Conservation (phyloP, 805 yeast genomes). For the Deakozyma indianensis region DNA sequence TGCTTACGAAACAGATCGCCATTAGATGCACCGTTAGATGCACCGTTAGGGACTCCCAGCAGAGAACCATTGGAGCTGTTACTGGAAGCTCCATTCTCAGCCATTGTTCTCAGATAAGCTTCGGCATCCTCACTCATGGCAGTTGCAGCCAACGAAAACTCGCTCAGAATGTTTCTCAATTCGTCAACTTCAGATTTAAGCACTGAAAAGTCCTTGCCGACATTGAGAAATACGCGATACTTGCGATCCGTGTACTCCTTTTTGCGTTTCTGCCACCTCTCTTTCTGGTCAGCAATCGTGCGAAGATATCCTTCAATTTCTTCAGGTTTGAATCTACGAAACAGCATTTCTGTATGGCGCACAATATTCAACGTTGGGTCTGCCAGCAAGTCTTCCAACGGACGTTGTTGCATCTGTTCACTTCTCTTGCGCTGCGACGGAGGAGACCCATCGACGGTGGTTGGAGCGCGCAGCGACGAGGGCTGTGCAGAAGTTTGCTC, state of each 20-base stretch:
- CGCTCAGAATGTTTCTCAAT: conserved; percentile 45
- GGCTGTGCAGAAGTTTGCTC: neutral
- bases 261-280: conserved; percentile 10
- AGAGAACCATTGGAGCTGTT: neutral
- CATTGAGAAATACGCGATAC: conserved; percentile 19
- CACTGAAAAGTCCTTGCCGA: conserved; percentile 37
- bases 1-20: conserved; percentile 6
- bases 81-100: neutral
- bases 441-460: neutral
- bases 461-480: neutral
- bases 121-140: conserved; percentile 51
- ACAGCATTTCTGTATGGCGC: conserved; percentile 6
- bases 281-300: conserved; percentile 8
- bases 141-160: conserved; percentile 42
- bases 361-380: conserved; percentile 32
- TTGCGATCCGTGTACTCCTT: conserved; percentile 16
- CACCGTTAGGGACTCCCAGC: conserved; percentile 25
- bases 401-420: too few relatives aligned
- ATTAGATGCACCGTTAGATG: conserved; percentile 6
- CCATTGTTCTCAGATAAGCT: conserved; percentile 3
- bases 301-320: conserved; percentile 10
- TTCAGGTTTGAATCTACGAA: conserved; percentile 10
- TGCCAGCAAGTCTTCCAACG: conserved; percentile 30
- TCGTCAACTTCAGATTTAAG: conserved; percentile 51
- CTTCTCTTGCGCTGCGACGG: too few relatives aligned